These are phyloP conservation scores for Herpetomonas muscarum DNA, from an alignment of 208 protist genomes.

Conservation along the genomic window DNA sequence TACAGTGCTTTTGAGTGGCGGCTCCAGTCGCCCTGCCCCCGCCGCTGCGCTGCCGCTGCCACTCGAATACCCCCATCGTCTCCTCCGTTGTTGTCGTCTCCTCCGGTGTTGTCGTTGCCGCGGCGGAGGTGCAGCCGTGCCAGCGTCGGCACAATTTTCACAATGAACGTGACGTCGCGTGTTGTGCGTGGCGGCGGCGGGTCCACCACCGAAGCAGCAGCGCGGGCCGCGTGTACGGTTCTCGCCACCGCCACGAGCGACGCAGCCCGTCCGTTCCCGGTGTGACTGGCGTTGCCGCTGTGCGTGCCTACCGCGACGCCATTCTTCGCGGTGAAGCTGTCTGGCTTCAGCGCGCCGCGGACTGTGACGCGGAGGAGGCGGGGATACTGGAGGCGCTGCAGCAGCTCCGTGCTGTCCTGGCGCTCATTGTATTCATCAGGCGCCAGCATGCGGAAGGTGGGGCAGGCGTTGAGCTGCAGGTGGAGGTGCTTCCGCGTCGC, in stretches of 20 bases:
- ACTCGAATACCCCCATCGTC: not conserved
- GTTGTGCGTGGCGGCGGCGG: conserved; percentile 5
- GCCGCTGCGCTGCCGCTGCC: too few species aligned
- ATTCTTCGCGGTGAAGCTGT: conserved; percentile 44
- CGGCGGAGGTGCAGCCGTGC: conserved; percentile 71
- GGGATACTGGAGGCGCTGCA: conserved; percentile 50
- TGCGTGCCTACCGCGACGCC: not conserved
- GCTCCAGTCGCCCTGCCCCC: too few species aligned
- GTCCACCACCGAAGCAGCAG: not conserved
- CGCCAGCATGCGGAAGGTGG: conserved; percentile 70
- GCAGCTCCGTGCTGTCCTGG: conserved; percentile 64
- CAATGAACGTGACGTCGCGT: conserved; percentile 44
- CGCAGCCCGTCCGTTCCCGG: too few species aligned
- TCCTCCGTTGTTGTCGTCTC: not conserved
- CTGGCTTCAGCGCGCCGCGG: conserved; percentile 35
- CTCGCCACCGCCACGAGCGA: too few species aligned
- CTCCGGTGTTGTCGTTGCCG: conserved; percentile 4
- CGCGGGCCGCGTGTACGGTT: not conserved
- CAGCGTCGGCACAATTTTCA: conserved; percentile 73
- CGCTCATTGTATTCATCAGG: conserved; percentile 79
- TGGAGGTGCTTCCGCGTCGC: conserved; percentile 51
- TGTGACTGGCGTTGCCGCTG: not conserved
- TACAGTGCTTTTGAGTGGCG: too few species aligned
- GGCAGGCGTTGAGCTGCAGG: conserved; percentile 63
- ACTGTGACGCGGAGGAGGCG: conserved; percentile 71